Evolutionary conservation across 1,284 basidiomycete genomes (phyloP), one percentile per base, ranked within the genome.

Genomic region (Erythrobasidium hasegawianum): DNA sequence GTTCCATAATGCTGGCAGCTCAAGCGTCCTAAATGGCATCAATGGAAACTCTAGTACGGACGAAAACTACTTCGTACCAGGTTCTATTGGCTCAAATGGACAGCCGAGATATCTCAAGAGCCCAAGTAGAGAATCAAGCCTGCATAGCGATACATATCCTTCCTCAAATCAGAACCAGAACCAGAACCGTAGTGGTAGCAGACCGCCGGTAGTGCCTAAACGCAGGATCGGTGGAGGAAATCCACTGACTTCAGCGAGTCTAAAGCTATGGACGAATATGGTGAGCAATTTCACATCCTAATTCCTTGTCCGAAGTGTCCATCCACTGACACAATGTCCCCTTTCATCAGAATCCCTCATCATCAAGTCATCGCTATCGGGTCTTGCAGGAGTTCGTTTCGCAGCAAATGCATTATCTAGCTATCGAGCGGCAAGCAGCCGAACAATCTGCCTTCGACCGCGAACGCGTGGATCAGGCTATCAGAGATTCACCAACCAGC

Each of bases 261-360:
- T 98, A 72, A 92, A 88, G 78, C 77, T 92, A 29, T 93, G 93
- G 87, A 81, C 90, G 59, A 87, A 84, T 64, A 85, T 95, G 80
- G 93, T 94, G 71, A 74, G 86, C 77, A 20, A 55, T n/a, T 38
- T 24, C 29, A 11, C 3, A 20, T 29, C 59, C 27, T 27, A n/a
- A 52, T 41, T 11, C 10, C 40, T 10, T 41, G 40, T n/a, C n/a
- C n/a, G n/a, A n/a, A 10, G 40, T 10, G n/a, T 41, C 40, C 10
- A 11, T n/a, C n/a, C 40, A 41, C n/a, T 41, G 40, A 41, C 40
- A 41, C n/a, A 41, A n/a, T 41, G 40, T n/a, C 11, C 40, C 57
- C 24, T 16, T 5, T n/a, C 18, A 1, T 20, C 71, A 81, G 80
- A 82, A 80, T 71, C 79, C 79, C 2, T 80, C 81, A 1, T 80